Evolutionary conservation across 768 basidiomycete genomes (phyloP), one percentile per base, ranked within the genome.

Genomic region (Hypholoma sublateritium): DNA sequence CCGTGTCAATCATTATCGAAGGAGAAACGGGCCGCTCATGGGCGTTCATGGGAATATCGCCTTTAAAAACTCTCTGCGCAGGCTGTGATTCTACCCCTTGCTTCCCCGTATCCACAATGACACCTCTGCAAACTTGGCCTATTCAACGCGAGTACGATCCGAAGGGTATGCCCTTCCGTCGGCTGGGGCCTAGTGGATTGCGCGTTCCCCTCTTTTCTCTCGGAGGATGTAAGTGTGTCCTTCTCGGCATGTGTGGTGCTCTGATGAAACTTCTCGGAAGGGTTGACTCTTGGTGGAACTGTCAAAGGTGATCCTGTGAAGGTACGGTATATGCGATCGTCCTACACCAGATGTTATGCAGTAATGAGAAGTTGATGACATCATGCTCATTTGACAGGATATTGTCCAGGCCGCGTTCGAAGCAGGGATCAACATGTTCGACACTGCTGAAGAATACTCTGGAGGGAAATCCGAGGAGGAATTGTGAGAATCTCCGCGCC

Each of bases 361-460:
- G 12, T 28, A 28, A 13, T 41, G 36, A 24, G 46, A 32, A 17
- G 52, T 51, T 53, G 12, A 47, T 35, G 11, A 22, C 25, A 7
- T 47, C 14, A 24, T 28, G 14, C 45, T 42, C 34, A 24, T 37
- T 43, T 43, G 39, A 39, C 61, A 86, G 82, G 90, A 91, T 45
- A 85, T 90, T 62, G 85, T 91, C 71, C 82, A 85, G 70, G 73
- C 77, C 16, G 87, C 87, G 4, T 89, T 87, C 60, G 88, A 92
- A 50, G 75, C 79, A 69, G 88, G 87, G 3, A 83, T 88, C 70
- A 88, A 87, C 69, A 81, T 85, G 78, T 83, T 88, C 60, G 85
- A 88, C 65, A 85, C 81, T 22, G 86, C 86, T 1, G 86, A 88
- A 62, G 78, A 73, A 12, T 88, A 88, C 63, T 75, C 81, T 5